phyloP scores from a whole-genome alignment of 306 rosid genomes.

The Crotalaria pallida region DNA sequence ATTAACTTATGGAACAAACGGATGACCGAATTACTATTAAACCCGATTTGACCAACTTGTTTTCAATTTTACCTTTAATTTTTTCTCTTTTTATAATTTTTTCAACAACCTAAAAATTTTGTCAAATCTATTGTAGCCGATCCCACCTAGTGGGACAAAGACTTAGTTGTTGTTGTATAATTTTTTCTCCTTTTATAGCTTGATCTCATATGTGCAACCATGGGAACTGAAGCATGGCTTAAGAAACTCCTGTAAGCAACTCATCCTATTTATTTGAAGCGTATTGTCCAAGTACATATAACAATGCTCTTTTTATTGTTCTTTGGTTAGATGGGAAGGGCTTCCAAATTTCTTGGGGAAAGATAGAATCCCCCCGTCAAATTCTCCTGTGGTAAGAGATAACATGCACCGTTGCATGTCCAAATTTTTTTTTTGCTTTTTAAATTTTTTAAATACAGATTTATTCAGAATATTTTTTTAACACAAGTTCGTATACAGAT shows the following conservation, averaged over 20 bases:
- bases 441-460: too few relatives aligned
- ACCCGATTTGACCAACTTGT: background rate
- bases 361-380: conserved; percentile 50
- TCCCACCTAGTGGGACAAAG: too few relatives aligned
- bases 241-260: conserved; percentile 62
- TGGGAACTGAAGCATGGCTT: conserved; percentile 87
- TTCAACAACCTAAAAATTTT: too few relatives aligned
- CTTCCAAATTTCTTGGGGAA: conserved; percentile 42
- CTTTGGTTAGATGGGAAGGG: conserved; percentile 64
- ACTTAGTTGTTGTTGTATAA: too few relatives aligned
- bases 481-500: too few relatives aligned
- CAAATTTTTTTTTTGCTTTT: too few relatives aligned
- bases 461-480: too few relatives aligned
- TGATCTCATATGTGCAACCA: conserved; percentile 86
- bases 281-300: background rate
- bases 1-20: background rate
- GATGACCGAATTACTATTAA: background rate
- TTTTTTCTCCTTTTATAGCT: conserved; percentile 39
- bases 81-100: too few relatives aligned
- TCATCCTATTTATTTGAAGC: background rate
- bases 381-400: too few relatives aligned
- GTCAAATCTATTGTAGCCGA: too few relatives aligned
- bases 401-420: too few relatives aligned
- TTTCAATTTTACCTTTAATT: background rate
- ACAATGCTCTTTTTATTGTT: background rate